Conservation (phyloP, 768 basidiomycete species). For the Hypsizygus marmoreus region DNA sequence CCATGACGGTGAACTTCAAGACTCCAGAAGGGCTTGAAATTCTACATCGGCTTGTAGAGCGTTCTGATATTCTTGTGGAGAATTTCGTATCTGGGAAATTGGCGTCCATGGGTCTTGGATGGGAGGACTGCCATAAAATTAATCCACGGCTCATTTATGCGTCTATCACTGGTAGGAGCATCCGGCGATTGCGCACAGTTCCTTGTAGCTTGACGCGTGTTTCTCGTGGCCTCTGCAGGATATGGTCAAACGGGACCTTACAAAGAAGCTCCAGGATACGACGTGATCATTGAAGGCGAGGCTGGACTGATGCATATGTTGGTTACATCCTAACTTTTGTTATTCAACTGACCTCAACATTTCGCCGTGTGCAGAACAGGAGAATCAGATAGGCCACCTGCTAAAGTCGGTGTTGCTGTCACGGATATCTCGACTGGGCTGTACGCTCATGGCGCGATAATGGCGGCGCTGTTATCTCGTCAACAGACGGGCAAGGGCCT, state of each 20-base stretch:
- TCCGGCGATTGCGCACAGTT: not conserved
- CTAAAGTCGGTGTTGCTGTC: conserved; percentile 94
- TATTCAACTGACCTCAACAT: conserved; percentile 5
- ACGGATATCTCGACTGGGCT: conserved; percentile 89
- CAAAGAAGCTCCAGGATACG: conserved; percentile 81
- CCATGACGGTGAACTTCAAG: conserved; percentile 90
- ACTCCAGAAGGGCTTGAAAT: conserved; percentile 74
- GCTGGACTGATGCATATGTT: conserved; percentile 95
- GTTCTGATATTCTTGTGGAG: conserved; percentile 86
- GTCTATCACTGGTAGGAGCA: conserved; percentile 74
- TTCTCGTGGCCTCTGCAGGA: conserved; percentile 18
- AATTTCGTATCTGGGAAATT: conserved; percentile 89
- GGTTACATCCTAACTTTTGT: conserved; percentile 26
- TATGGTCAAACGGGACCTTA: conserved; percentile 87
- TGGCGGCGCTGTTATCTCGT: conserved; percentile 85
- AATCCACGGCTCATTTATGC: conserved; percentile 86
- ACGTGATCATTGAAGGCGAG: conserved; percentile 85
- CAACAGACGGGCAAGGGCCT: conserved; percentile 84
- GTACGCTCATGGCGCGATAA: conserved; percentile 90
- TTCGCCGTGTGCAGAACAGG: conserved; percentile 62
- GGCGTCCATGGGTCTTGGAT: conserved; percentile 81
- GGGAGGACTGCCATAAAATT: conserved; percentile 74
- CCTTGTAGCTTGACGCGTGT: not conserved
- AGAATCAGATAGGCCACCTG: conserved; percentile 81
- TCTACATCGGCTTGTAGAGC: conserved; percentile 64